A percentile compares a stretch with the other conserved stretches of the same genome.
These are phyloP conservation scores for Mollisia scopiformis DNA, from an alignment of 2,329 filamentous ascomycete genomes.

Conservation along the genomic window DNA sequence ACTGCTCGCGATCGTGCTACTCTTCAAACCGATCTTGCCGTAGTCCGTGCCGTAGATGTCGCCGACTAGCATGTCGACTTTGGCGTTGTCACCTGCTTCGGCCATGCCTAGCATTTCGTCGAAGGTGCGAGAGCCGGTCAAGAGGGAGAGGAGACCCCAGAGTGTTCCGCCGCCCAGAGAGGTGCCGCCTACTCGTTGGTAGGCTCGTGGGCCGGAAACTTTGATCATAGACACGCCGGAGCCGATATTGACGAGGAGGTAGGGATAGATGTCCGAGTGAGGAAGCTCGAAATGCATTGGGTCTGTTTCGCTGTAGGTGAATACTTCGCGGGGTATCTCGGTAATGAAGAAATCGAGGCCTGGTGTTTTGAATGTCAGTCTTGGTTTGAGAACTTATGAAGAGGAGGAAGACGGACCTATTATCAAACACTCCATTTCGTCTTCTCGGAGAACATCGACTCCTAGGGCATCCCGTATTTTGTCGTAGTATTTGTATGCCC, in stretches of 20 bases:
- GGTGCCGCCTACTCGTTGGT: conserved; percentile 90
- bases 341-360: conserved; percentile 99
- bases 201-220: conserved; percentile 85
- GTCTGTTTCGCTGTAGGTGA: conserved; percentile 89
- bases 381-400: not conserved
- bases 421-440: conserved; percentile 99
- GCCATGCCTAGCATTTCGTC: conserved; percentile 96
- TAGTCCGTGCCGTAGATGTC: conserved; percentile 98
- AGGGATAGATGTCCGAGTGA: conserved; percentile 85
- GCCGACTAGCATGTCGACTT: conserved; percentile 94
- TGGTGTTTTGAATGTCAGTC: conserved; percentile 37
- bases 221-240: conserved; percentile 98
- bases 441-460: conserved; percentile 87
- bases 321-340: conserved; percentile 95
- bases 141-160: conserved; percentile 88
- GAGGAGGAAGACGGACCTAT: conserved; percentile 65
- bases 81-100: conserved; percentile 86
- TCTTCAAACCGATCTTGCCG: conserved; percentile 93
- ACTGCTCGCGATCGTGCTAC: conserved; percentile 91
- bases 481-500: conserved; percentile 96
- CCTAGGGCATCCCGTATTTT: conserved; percentile 81
- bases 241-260: conserved; percentile 96
- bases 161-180: conserved; percentile 96
- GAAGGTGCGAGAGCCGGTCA: conserved; percentile 94
- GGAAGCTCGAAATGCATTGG: conserved; percentile 88